Evolutionary conservation across 228 moss, liverwort and hornwort genomes (phyloP).

Genomic region (Sphagnum fallax): DNA sequence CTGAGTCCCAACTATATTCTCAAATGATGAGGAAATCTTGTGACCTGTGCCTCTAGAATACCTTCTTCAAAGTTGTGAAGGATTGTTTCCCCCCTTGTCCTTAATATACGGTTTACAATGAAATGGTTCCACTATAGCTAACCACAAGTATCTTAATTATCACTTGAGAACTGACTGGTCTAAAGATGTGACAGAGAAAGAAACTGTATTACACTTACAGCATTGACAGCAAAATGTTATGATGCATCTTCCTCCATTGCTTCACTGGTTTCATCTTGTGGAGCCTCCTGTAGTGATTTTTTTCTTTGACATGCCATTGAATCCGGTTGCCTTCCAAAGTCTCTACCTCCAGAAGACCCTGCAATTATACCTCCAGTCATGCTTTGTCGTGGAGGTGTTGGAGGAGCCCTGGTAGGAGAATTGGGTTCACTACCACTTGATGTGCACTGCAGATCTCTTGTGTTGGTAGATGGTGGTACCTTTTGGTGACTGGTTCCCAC

Average conservation of each 20-base stretch:
- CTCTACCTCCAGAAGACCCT: constrained; percentile 14
- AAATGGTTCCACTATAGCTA: constrained; percentile 12
- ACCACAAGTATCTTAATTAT: constrained; percentile 17
- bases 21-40: too few relatives aligned
- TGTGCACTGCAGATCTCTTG: constrained; percentile 13
- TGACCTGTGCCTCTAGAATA: too few relatives aligned
- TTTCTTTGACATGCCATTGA: constrained; percentile 10
- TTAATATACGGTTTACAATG: constrained; percentile 2
- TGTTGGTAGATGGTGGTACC: constrained; percentile 8
- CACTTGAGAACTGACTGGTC: not conserved
- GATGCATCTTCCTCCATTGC: constrained; percentile 17
- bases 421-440: constrained; percentile 19
- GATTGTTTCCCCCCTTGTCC: too few relatives aligned
- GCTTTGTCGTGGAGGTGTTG: constrained; percentile 21
- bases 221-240: constrained; percentile 1
- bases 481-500: constrained; percentile 6
- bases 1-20: too few relatives aligned
- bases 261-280: not conserved
- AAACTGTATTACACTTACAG: constrained; percentile 2
- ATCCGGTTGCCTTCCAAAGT: constrained; percentile 8
- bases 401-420: constrained; percentile 31
- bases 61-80: too few relatives aligned
- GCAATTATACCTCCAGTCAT: constrained; percentile 19
- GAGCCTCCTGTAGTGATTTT: constrained; percentile 3
- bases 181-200: not conserved